Evolutionary conservation across 805 yeast genomes (phyloP), one percentile per base, ranked within the genome.

Genomic region (Blastobotrys muscicola): DNA sequence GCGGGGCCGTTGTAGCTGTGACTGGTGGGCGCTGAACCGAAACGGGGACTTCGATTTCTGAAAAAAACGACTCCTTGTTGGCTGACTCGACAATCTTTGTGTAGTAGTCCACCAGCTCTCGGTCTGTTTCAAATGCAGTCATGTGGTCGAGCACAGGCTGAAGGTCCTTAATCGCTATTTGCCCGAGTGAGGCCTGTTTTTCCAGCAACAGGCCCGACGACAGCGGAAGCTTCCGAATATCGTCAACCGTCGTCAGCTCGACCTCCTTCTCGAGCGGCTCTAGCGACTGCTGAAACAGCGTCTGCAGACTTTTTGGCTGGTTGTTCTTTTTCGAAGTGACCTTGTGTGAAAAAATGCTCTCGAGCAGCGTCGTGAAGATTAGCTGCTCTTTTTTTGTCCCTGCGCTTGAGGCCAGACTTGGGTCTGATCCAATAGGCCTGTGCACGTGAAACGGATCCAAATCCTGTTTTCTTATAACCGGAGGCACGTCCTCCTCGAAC

Each of bases 71-170:
- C 8, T 33, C 41, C 20, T 20, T 33, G n/a, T 34, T 39, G 38
- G 26, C 16, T 13, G 14, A 43, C 35, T 23, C 37, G 42, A 57
- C 2, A 8, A 59, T 43, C 12, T 35, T 38, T 29, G 38, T 36
- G 43, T 40, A 59, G 37, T 53, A 61, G 12, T 47, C 49, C 30
- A 51, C 37, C 4, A 61, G 52, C 26, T 52, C 55, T 8, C 36
- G 35, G 41, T 58, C 60, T 3, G 59, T 47, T 1, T 42, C 46
- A 30, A 59, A 31, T 1, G 38, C n/a, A 10, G 47, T 41, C 13
- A 60, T 54, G 36, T 56, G 51, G 8, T 41, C 45, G 20, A 52
- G 34, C 1, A 58, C 55, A 0, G 55, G 52, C 23, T 36, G 20
- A 33, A 51, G 8, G 12, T 29, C 12, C 32, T 11, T 13, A 2